Evolutionary conservation across 208 protist species (phyloP).

Genomic region (Novymonas esmeraldas): DNA sequence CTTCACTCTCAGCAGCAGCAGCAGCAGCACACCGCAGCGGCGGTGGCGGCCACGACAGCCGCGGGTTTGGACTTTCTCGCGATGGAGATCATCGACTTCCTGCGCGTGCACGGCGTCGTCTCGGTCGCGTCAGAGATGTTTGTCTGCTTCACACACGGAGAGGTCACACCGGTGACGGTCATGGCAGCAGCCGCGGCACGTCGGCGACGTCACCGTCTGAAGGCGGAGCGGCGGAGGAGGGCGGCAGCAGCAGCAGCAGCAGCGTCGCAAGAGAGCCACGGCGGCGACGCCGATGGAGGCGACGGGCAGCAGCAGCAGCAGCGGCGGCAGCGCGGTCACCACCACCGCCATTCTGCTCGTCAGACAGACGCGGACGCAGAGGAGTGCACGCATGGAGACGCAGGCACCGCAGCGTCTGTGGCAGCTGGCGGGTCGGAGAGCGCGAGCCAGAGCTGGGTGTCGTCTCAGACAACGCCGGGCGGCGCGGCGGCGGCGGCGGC

Average conservation of each 20-base stretch:
- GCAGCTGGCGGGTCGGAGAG: background rate
- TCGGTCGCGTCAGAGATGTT: conserved; percentile 55
- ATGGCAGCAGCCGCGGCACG: conserved; percentile 18
- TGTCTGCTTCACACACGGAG: conserved; percentile 72
- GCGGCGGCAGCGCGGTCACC: conserved; percentile 1
- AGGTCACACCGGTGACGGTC: conserved; percentile 32
- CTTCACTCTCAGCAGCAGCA: conserved; percentile 1
- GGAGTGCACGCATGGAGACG: background rate
- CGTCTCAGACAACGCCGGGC: conserved; percentile 3
- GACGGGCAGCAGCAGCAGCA: no score
- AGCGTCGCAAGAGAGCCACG: background rate
- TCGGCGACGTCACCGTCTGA: conserved; percentile 28
- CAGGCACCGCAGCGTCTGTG: no score
- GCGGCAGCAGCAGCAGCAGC: background rate
- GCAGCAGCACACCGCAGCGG: no score
- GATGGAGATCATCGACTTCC: conserved; percentile 76
- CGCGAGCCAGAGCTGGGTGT: conserved; percentile 7
- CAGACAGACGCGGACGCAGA: background rate
- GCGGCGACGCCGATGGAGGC: background rate
- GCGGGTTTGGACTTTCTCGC: conserved; percentile 55
- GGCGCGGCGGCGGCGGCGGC: background rate
- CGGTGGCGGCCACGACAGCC: conserved; percentile 25
- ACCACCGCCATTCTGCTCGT: background rate
- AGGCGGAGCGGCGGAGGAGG: conserved; percentile 15
- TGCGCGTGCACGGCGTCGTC: conserved; percentile 54